Base-by-base conservation (phyloP, 2,329 filamentous ascomycete species). In the Epichloe aotearoae region DNA sequence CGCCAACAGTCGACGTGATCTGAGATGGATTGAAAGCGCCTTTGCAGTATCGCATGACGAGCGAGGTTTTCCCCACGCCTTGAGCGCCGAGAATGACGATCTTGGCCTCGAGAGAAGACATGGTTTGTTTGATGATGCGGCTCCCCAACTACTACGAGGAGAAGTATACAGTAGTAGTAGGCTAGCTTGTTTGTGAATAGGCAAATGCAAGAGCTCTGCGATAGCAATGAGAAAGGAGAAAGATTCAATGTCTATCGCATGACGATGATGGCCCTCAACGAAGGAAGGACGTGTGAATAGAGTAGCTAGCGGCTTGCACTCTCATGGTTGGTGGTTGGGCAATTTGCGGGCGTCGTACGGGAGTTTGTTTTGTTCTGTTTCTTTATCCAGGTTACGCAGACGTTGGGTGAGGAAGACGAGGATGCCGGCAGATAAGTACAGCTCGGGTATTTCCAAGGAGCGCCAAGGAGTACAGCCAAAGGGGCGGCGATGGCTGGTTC, bases 81-180 rank as follows among this genome's bases (percentile, higher is more conserved):
- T 89, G 86, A 46, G 83, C 80, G 67, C 86, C 86, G 61, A 90
- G 81, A 55, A 90, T 83, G 58, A 89, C 83, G 52, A 90, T 85
- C 68, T 89, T 88, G 64, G 86, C 84, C 71, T 89, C 85, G 61
- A 90, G 78, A 40, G 83, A 84, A 59, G 79, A 76, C 66, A 70
- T 70, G 54, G 14, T 43, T 1, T 5, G 1, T 17, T 34, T 4
- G 0, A 10, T 10, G 4, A 10, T 10, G 26, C 19, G 40, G 11
- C 19, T 42, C 14, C 40, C 11, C 36, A 5, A n/a, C 36, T 42
- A 19, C 17, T 10, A 14, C 19, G 23, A 7, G 7, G 19, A 20
- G 4, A 42, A 12, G 19, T 11, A 26, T 12, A 12, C 20, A 8
- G 7, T 3, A 23, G 40, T 12, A 42, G 40, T 6, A 12, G 19